A percentile compares a stretch with the other conserved stretches of the same genome.
Evolutionary conservation across 306 rosid genomes (phyloP).

Genomic region (Alnus rubra): DNA sequence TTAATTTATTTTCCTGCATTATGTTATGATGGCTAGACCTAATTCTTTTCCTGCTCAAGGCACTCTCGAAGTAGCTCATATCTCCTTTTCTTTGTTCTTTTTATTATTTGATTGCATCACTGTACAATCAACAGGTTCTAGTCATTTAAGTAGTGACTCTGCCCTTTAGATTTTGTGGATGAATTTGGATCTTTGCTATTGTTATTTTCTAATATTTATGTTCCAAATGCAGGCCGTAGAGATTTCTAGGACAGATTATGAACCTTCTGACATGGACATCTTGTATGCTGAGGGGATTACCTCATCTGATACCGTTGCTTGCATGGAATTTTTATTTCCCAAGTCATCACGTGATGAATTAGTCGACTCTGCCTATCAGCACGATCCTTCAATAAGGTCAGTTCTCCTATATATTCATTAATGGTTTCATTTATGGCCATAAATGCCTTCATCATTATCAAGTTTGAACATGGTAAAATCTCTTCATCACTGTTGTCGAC

Average conservation of each 20-base stretch:
- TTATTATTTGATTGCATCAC: too few relatives aligned
- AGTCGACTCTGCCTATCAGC: slow-evolving; percentile 39
- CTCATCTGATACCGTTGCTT: slow-evolving; percentile 53
- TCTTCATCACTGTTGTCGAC: background rate
- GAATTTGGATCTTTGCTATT: background rate
- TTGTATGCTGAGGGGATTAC: slow-evolving; percentile 74
- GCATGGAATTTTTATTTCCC: slow-evolving; percentile 63
- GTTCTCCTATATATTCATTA: slow-evolving; percentile 7
- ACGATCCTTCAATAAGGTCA: slow-evolving; percentile 53
- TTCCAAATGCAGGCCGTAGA: slow-evolving; percentile 59
- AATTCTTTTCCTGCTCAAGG: too few relatives aligned
- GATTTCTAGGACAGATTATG: slow-evolving; percentile 58
- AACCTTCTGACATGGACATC: slow-evolving; percentile 69
- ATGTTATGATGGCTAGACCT: too few relatives aligned
- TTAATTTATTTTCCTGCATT: too few relatives aligned
- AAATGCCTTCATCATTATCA: background rate
- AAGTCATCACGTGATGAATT: slow-evolving; percentile 30
- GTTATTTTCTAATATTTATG: slow-evolving; percentile 12
- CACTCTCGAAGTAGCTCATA: too few relatives aligned
- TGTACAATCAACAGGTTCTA: background rate
- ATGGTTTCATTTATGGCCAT: background rate
- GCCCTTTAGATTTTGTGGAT: background rate
- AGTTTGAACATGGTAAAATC: background rate
- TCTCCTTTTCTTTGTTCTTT: too few relatives aligned
- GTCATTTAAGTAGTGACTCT: background rate